Base-by-base conservation (phyloP, 176 grass and related monocot genomes). In the Musa schizocarpa region DNA sequence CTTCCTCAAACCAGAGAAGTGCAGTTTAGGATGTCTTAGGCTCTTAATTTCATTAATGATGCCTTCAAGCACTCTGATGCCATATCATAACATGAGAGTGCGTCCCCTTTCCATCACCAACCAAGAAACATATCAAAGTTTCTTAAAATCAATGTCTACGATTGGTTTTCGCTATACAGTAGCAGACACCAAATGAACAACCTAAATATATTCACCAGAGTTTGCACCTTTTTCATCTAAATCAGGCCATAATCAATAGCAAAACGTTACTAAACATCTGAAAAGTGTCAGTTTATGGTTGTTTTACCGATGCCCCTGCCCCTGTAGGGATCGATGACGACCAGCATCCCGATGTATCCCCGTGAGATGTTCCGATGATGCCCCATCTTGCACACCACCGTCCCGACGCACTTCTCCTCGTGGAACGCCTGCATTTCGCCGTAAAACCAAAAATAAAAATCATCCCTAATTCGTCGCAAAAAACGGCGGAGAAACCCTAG, bases 321-420 rank as follows among this genome's bases (percentile, higher is more conserved):
- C 56, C 94, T 81, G 74, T 98, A 98, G 20, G 94, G 86, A 79
- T 91, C 89, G 74, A 91, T 83, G 71, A 97, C 94, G 68, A 93
- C 90, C 14, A 98, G 86, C 94, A 98, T 98, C 50, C 88, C 94
- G 56, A 93, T 93, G 80, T 98, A 93, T 2, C 94, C 94, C 79
- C 90, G 81, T 63, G 87, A 91, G 23, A 84, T 27, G 22, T 82
- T 87, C 75, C 90, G 72, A 52, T 93, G 94, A 66, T 93, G 90
- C 55, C 90, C 94, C 86, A 93, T 91, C 80, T 98, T 98, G 86
- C 90, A 98, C 26, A 98, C 90, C 64, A 98, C 94, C 53, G 94
- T 98, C 17, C 94, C 94, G 43, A 98, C 94, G 83, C 88, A 98
- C 73, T 91, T 93, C 0, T 86, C 88, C 10, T 80, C 82, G 50